Base-by-base conservation (phyloP, 768 basidiomycete species). In the Tephrocybe sp. region DNA sequence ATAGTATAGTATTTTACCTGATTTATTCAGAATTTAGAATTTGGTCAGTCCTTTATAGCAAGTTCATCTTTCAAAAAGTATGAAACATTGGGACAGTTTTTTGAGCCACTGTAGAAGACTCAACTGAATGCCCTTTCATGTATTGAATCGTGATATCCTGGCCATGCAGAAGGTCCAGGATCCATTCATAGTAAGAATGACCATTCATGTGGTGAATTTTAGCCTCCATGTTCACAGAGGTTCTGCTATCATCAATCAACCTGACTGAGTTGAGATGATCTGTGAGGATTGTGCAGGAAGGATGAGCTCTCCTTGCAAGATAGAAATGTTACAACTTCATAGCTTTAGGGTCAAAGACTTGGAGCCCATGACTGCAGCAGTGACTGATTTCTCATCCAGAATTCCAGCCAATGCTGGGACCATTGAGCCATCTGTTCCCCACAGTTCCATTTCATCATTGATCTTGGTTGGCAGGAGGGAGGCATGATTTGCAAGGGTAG, bases 351-450 rank as follows among this genome's bases (percentile, higher is more conserved):
- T 47, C 0, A 63, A 9, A 3, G 61, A 55, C 2, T 5, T 0
- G 1, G 45, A 40, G 4, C 61, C 58, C 1, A 56, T 63, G 1
- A 43, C 3, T 2, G 47, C 37, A 1, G 47, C 9, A 3, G 55
- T 61, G 13, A 65, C 53, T 0, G 53, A 52, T 35, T 65, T 64
- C 16, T 31, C 9, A 15, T 63, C 58, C 3, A 59, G 11, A 1
- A 54, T 28, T 3, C 58, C 40, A 3, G 60, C 62, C 4, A 54
- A 18, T 0, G 64, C 49, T 5, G 50, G 64, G 30, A 44, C 8
- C 62, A 65, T 63, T 1, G 65, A 67, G 1, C 64, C 62, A 37
- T 67, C 64, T 0, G 62, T 49, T 5, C 52, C 62, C 60, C 60
- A 66, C 0, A 24, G 12, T 21, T 41, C 28, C 30, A 11, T 25